Evolutionary conservation across 768 basidiomycete genomes (phyloP).

Genomic region (Hypholoma fasciculare): DNA sequence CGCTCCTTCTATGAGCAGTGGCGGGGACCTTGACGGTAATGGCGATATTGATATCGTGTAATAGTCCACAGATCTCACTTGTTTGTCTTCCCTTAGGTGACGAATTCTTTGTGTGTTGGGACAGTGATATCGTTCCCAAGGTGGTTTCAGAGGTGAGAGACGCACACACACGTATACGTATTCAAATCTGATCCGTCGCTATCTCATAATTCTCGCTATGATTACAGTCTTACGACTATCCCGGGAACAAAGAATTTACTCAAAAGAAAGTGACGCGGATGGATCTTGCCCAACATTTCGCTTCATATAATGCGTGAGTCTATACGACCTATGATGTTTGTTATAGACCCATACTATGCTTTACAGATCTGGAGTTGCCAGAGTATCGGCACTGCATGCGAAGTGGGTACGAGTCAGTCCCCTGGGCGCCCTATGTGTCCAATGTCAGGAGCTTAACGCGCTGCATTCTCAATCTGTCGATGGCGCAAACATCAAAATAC

Average conservation of each 20-base stretch:
- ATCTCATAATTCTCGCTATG: neutral
- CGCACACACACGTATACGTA: neutral
- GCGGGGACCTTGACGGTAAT: constrained; percentile 61
- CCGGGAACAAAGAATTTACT: constrained; percentile 55
- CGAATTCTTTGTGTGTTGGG: constrained; percentile 72
- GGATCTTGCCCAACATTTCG: constrained; percentile 68
- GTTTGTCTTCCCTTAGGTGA: constrained; percentile 40
- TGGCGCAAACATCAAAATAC: constrained; percentile 61
- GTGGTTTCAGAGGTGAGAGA: constrained; percentile 50
- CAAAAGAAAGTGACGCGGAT: constrained; percentile 48
- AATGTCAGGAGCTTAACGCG: constrained; percentile 74
- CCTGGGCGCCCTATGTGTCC: constrained; percentile 55
- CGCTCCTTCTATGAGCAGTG: constrained; percentile 71
- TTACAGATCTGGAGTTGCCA: constrained; percentile 54
- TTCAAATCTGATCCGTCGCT: neutral
- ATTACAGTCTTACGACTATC: constrained; percentile 64
- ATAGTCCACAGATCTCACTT: neutral
- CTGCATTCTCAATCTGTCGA: constrained; percentile 72
- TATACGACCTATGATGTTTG: neutral
- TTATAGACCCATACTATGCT: neutral
- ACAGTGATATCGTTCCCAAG: constrained; percentile 57
- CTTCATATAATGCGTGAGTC: constrained; percentile 59
- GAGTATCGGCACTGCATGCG: constrained; percentile 54
- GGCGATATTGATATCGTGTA: too few species aligned
- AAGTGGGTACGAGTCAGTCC: constrained; percentile 60